Evolutionary conservation across 148 eudicot species (phyloP).

Genomic region (Rhododendron ovatum): DNA sequence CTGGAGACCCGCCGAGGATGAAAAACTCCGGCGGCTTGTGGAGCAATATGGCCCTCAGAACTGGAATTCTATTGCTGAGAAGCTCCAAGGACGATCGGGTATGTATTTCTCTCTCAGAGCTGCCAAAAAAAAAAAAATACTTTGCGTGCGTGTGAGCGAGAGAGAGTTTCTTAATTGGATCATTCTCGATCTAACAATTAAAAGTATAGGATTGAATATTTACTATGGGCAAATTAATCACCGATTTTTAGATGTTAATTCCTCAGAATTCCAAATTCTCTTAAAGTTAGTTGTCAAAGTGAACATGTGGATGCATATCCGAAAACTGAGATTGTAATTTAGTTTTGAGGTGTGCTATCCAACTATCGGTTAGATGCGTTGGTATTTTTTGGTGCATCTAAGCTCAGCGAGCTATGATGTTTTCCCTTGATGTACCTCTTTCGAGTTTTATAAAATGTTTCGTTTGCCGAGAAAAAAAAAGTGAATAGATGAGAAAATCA

Average conservation of each 20-base stretch:
- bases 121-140: background rate
- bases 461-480: too few relatives aligned
- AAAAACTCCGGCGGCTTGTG: conserved; percentile 77
- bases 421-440: too few relatives aligned
- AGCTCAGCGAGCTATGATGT: too few relatives aligned
- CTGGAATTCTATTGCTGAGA: conserved; percentile 93
- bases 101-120: background rate
- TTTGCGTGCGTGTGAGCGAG: background rate
- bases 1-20: conserved; percentile 97
- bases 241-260: background rate
- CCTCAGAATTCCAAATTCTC: background rate
- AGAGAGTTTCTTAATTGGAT: background rate
- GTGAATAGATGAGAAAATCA: background rate
- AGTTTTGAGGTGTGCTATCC: too few relatives aligned
- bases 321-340: too few relatives aligned
- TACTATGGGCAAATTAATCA: background rate
- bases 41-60: conserved; percentile 85
- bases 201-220: background rate
- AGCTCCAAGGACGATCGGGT: conserved; percentile 98
- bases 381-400: too few relatives aligned
- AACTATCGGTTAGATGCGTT: too few relatives aligned
- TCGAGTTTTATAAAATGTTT: too few relatives aligned
- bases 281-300: background rate
- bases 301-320: background rate
- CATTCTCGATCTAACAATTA: background rate